These are phyloP conservation scores for Lachnellula hyalina DNA, from an alignment of 2,329 filamentous ascomycete genomes.

Conservation along the genomic window DNA sequence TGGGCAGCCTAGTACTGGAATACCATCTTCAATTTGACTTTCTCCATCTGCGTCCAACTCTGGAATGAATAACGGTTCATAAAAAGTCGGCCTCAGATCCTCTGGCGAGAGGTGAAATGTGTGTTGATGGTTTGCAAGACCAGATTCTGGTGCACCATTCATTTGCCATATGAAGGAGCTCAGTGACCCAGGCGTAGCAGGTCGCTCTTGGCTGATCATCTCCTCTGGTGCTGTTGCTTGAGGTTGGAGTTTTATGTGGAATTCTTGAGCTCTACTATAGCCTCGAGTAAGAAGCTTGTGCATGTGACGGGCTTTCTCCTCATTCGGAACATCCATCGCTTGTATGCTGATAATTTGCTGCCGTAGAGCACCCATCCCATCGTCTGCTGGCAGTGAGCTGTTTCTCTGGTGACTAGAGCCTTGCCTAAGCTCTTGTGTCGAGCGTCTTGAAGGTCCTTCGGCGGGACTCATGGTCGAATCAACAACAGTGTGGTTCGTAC, in stretches of 20 bases:
- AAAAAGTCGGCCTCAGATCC: constrained; percentile 60
- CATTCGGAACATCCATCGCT: constrained; percentile 48
- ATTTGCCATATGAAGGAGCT: constrained; percentile 57
- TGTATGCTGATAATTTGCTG: constrained; percentile 65
- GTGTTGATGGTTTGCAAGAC: constrained; percentile 20
- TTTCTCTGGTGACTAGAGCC: constrained; percentile 17
- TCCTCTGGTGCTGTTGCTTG: constrained; percentile 19
- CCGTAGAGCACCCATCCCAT: constrained; percentile 68
- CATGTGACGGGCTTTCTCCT: constrained; percentile 66
- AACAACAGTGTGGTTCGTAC: constrained; percentile 1
- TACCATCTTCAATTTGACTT: constrained; percentile 20
- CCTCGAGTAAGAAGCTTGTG: constrained; percentile 66
- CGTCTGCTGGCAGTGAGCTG: constrained; percentile 57
- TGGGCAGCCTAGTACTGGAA: constrained; percentile 65
- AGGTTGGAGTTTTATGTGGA: constrained; percentile 24
- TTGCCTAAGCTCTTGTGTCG: constrained; percentile 18
- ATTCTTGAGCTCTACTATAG: constrained; percentile 47
- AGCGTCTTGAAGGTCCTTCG: constrained; percentile 21
- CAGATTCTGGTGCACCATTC: constrained; percentile 22
- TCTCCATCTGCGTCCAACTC: constrained; percentile 43
- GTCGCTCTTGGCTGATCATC: constrained; percentile 37
- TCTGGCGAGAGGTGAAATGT: constrained; percentile 50
- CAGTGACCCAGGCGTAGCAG: constrained; percentile 40
- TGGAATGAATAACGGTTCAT: constrained; percentile 49
- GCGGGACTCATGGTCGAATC: constrained; percentile 20